Conservation (phyloP, 2,329 filamentous ascomycete species). For the Cladorrhinum sp. region DNA sequence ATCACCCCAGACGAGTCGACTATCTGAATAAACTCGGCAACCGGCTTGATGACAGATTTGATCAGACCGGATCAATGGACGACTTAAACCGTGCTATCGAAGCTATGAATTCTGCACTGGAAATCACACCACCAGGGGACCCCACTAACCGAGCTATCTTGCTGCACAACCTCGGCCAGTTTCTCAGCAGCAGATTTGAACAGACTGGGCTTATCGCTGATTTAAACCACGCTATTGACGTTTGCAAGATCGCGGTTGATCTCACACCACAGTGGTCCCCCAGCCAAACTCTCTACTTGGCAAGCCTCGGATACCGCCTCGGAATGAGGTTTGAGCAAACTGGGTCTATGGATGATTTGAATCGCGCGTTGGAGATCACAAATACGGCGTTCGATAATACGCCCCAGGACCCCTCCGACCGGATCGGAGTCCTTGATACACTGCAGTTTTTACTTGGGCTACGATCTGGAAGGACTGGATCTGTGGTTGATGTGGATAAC, state of each 20-base stretch:
- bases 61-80: slow-evolving; percentile 5
- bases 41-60: background rate
- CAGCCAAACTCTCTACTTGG: background rate
- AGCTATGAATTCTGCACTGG: background rate
- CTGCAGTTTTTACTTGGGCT: background rate
- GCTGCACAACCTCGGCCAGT: slow-evolving; percentile 5
- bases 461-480: background rate
- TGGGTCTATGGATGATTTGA: background rate
- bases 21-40: slow-evolving; percentile 5
- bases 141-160: background rate
- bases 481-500: too few relatives aligned
- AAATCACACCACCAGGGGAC: slow-evolving; percentile 2
- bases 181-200: background rate
- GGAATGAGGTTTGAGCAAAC: too few relatives aligned
- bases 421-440: background rate
- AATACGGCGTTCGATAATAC: slow-evolving; percentile 1
- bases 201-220: slow-evolving; percentile 2
- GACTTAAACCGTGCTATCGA: slow-evolving; percentile 7
- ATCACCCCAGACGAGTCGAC: slow-evolving; percentile 1
- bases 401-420: background rate
- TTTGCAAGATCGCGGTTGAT: background rate
- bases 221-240: slow-evolving; percentile 1
- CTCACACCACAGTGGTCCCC: background rate
- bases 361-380: background rate
- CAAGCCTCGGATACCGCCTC: background rate